Percentiles rank a stretch among this genome's conserved stretches.
These are phyloP conservation scores for Serendipita sp. DNA, from an alignment of 768 basidiomycete species.

Conservation along the genomic window DNA sequence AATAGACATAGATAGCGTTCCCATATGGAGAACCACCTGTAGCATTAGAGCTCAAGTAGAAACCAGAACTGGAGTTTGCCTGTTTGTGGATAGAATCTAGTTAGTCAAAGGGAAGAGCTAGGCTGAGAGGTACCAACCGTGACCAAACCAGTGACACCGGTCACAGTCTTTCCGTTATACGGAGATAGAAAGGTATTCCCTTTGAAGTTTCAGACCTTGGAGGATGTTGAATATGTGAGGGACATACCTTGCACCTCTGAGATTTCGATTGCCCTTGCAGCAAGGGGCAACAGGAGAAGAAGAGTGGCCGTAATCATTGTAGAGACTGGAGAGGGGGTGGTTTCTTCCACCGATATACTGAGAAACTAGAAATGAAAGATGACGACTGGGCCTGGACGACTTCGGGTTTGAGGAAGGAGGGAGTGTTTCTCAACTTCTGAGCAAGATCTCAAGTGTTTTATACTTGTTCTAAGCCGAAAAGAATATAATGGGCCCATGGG, in stretches of 20 bases:
- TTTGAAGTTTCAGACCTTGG: neutral
- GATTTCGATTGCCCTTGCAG: neutral
- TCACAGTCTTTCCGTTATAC: neutral
- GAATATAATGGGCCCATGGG: no score
- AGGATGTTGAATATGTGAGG: no score
- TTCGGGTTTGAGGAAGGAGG: neutral
- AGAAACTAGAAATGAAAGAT: neutral
- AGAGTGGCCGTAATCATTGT: neutral
- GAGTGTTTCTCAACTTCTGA: neutral
- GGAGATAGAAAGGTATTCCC: neutral
- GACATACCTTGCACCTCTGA: neutral
- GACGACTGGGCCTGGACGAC: no score
- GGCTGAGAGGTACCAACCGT: neutral
- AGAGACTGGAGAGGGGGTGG: neutral
- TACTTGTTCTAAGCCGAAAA: neutral
- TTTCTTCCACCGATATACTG: neutral
- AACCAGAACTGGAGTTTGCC: neutral
- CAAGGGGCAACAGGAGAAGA: neutral
- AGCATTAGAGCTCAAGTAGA: neutral
- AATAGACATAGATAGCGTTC: slow-evolving; percentile 26
- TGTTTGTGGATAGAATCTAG: neutral
- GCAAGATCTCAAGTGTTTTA: neutral
- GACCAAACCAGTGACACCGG: neutral
- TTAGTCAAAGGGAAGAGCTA: neutral
- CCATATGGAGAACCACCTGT: neutral